Evolutionary conservation across 805 yeast genomes (phyloP).

Genomic region (Saturnispora quitensis): DNA sequence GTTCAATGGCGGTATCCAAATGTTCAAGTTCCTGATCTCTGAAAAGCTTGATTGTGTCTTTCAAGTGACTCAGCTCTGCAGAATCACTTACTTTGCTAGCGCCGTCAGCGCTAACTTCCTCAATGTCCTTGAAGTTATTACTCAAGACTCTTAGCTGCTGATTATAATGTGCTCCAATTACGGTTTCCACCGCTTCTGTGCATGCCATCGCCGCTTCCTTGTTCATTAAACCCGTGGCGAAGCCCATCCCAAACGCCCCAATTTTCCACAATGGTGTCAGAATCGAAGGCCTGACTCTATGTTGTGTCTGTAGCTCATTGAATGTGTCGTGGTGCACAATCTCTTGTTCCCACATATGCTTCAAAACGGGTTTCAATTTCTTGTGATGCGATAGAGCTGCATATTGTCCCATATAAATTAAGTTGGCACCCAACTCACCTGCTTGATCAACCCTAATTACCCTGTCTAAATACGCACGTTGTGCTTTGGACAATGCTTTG

Average conservation of each 20-base stretch:
- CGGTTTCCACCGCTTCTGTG: constrained; percentile 97
- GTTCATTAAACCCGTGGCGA: constrained; percentile 74
- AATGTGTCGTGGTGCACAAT: constrained; percentile 83
- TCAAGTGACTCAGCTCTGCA: constrained; percentile 50
- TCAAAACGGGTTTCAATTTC: constrained; percentile 64
- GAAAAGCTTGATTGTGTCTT: constrained; percentile 57
- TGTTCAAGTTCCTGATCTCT: constrained; percentile 95
- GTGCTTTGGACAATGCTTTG: constrained; percentile 35
- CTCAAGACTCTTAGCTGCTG: constrained; percentile 72
- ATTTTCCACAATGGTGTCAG: constrained; percentile 89
- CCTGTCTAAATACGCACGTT: constrained; percentile 61
- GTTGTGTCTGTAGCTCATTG: constrained; percentile 60
- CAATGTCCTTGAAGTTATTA: constrained; percentile 49
- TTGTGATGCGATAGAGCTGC: constrained; percentile 64
- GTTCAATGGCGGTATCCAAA: constrained; percentile 82
- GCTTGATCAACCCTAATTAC: constrained; percentile 93
- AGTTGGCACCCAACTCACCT: constrained; percentile 93
- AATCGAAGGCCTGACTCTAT: constrained; percentile 84
- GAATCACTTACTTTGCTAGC: constrained; percentile 21
- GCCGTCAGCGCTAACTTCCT: constrained; percentile 19
- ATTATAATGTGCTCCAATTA: constrained; percentile 93
- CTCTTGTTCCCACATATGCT: constrained; percentile 99
- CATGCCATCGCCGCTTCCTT: constrained; percentile 99
- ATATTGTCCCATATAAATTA: constrained; percentile 87
- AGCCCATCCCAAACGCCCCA: constrained; percentile 84